These are phyloP conservation scores for Cystofilobasidium capitatum DNA, from an alignment of 768 basidiomycete genomes.

Conservation along the genomic window DNA sequence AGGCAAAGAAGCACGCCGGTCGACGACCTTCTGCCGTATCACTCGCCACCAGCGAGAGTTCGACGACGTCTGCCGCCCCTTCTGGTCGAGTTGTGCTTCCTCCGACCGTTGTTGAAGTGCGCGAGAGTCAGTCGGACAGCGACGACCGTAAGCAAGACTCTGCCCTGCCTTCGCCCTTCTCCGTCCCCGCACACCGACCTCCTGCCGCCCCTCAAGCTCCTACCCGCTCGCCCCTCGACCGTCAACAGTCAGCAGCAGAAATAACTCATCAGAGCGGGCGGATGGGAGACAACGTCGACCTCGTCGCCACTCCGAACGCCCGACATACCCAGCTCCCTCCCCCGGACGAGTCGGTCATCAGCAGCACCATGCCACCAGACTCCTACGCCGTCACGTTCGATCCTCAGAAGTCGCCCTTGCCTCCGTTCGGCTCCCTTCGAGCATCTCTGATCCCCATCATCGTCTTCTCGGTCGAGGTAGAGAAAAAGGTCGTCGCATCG, in stretches of 20 bases:
- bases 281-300: no score
- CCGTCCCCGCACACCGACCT: neutral
- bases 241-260: no score
- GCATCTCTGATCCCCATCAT: neutral
- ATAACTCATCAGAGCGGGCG: neutral
- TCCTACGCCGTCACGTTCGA: neutral
- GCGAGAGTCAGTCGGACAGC: neutral
- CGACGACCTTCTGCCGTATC: neutral
- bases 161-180: neutral
- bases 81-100: neutral
- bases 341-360: no score
- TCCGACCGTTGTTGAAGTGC: neutral
- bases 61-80: neutral
- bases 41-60: neutral
- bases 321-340: no score
- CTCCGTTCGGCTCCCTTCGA: neutral
- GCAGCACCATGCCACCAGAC: no score
- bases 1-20: constrained; percentile 4
- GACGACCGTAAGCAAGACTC: no score
- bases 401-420: neutral
- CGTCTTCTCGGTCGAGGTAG: neutral
- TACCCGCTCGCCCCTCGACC: neutral
- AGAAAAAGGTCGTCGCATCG: neutral
- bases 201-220: neutral
- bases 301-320: no score